phyloP scores from a whole-genome alignment of 208 protist genomes.

The Blastocrithidia nonstop region DNA sequence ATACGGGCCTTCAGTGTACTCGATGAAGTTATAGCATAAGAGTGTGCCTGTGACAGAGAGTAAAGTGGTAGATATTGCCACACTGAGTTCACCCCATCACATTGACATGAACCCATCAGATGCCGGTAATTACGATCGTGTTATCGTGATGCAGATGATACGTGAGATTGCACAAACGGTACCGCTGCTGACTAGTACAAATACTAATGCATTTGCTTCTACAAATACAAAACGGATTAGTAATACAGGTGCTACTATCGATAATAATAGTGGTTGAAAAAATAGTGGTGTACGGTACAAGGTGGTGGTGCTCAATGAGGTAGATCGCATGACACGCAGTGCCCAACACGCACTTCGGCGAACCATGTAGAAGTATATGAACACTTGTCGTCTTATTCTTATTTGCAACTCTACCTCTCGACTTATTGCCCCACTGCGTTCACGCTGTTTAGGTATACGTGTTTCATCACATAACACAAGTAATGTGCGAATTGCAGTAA shows the following conservation, averaged over 20 bases:
- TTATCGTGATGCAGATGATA: constrained; percentile 97
- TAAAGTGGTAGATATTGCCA: constrained; percentile 94
- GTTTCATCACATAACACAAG: constrained; percentile 89
- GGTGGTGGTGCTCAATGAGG: constrained; percentile 97
- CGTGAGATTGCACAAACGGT: constrained; percentile 96
- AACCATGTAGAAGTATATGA: constrained; percentile 99
- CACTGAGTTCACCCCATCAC: constrained; percentile 93
- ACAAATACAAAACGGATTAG: neutral
- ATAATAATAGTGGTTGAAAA: neutral
- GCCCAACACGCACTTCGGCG: constrained; percentile 98
- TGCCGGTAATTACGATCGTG: constrained; percentile 92
- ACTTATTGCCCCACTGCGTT: constrained; percentile 95
- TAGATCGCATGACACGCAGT: constrained; percentile 90
- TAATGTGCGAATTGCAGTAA: constrained; percentile 72
- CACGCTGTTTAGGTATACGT: constrained; percentile 94
- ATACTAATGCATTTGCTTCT: constrained; percentile 5
- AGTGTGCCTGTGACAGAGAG: constrained; percentile 76
- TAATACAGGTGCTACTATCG: neutral
- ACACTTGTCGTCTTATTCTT: constrained; percentile 95
- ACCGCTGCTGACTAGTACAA: constrained; percentile 41
- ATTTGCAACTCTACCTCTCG: constrained; percentile 87
- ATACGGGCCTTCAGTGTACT: constrained; percentile 86
- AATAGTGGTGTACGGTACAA: constrained; percentile 47
- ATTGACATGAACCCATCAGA: constrained; percentile 99
- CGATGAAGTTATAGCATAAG: constrained; percentile 83